Evolutionary conservation across 306 rosid species (phyloP), one percentile per base, ranked within the genome.

Genomic region (Cucurbita maxima): DNA sequence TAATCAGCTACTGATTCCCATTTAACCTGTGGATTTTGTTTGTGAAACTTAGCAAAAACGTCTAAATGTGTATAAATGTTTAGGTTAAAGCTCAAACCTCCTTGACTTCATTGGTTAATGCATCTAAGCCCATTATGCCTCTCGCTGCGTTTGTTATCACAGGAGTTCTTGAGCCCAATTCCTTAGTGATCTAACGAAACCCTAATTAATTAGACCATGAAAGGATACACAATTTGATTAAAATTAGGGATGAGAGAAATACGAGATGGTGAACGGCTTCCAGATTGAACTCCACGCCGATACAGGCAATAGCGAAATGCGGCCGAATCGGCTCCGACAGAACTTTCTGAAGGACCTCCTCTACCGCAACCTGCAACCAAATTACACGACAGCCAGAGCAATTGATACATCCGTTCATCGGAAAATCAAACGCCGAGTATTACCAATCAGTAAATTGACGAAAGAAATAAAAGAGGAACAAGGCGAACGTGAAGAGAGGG

Each of bases 241-340:
- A 30, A 30, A 30, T 30, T 30, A 30, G 34, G 34, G 34, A 30
- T 30, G 75, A 40, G 50, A n/a, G 87, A 56, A 51, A 37, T 87
- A 88, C 96, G 62, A 83, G 92, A 19, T 25, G 45, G 59, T 82
- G 57, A 75, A 83, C 78, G 30, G 50, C 79, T 58, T 20, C 19
- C 37, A 81, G 25, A 0, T 52, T 61, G 58, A 82, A 88, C 47
- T 89, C 92, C 64, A 75, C 44, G 16, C 96, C 96, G 56, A 87
- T 50, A 40, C 57, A 44, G 8, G 45, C 74, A 47, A 70, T 50
- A 44, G 87, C 87, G 58, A 91, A 91, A 76, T 83, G 74, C 1
- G 96, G 96, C 16, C 96, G 86, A 55, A 88, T 91, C 13, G 97
- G 92, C 82, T 84, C 89, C 6, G 85, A 86, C 1, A 88, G 81